Percentiles rank a stretch among this genome's conserved stretches.
Conservation (phyloP, 228 moss, liverwort and hornwort species). For the Sphagnum fallax region DNA sequence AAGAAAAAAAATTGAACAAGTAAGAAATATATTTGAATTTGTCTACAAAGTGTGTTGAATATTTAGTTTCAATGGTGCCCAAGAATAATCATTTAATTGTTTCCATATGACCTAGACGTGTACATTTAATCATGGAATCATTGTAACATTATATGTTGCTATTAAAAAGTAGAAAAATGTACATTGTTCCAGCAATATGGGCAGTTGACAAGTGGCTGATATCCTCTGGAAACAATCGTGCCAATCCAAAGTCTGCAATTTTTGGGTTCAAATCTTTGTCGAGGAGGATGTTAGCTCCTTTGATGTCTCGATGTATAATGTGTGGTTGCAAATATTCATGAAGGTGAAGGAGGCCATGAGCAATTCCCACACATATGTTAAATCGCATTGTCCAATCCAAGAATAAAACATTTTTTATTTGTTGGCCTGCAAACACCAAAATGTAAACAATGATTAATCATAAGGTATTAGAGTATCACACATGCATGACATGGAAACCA, state of each 20-base stretch:
- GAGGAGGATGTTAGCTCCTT: neutral
- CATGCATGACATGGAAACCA: too few species aligned
- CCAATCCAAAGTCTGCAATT: slow-evolving; percentile 7
- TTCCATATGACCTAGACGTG: too few species aligned
- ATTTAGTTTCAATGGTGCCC: too few species aligned
- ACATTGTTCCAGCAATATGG: slow-evolving; percentile 1
- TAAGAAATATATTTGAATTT: too few species aligned
- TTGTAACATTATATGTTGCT: too few species aligned
- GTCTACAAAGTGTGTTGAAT: too few species aligned
- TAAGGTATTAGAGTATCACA: neutral
- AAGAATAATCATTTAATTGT: too few species aligned
- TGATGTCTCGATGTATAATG: slow-evolving; percentile 3
- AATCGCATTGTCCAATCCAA: slow-evolving; percentile 2
- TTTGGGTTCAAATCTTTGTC: neutral
- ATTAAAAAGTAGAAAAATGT: neutral
- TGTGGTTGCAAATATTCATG: neutral
- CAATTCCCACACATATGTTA: slow-evolving; percentile 1
- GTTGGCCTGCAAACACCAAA: neutral
- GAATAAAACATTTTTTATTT: neutral
- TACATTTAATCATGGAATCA: too few species aligned
- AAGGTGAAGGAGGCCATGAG: neutral
- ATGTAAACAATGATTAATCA: neutral
- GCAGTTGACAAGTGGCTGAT: neutral
- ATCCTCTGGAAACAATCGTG: neutral
- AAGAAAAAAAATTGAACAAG: too few species aligned